Base-by-base conservation (phyloP, 2,329 filamentous ascomycete species). In the Fusarium phyllophilum region DNA sequence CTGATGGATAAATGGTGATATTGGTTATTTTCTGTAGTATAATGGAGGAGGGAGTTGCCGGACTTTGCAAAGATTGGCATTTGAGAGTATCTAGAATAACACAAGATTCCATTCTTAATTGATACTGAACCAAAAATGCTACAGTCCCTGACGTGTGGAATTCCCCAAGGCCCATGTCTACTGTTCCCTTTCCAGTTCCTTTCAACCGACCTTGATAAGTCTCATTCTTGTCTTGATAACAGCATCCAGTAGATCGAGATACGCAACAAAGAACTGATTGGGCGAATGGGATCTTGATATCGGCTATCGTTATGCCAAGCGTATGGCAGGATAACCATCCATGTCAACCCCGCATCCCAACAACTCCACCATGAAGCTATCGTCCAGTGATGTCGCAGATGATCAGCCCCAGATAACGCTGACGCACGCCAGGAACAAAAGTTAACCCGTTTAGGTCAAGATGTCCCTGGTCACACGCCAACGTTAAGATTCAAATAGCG, bases 231-330 rank as follows among this genome's bases (percentile, higher is more conserved):
- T 14, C 31, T 12, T 55, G 51, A 55, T 41, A 41, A 41, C 15
- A 41, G 22, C 34, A 41, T 31, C 36, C 34, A 29, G 24, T 18
- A 15, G 7, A n/a, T 18, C 14, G 2, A 55, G 51, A 55, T 55
- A 55, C 9, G 51, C 34, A 55, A 14, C 51, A 22, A 55, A 20
- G 11, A 42, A 31, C 20, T 55, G 51, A 55, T 55, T 55, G 36
- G 51, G 34, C 26, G 34, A 55, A 41, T 42, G 36, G 51, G 51
- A 55, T 55, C 51, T 55, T 55, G 51, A 55, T 41, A 55, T 41
- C 51, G 51, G 51, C 51, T 55, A 55, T 55, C 51, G 34, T 29
- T 15, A 5, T 29, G 51, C 51, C 24, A 55, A 55, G 51, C 3
- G 15, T 6, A 7, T n/a, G 24, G 51, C 20, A 55, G 51, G 34